Conservation (phyloP, 306 rosid genomes). For the Leucaena leucocephala region DNA sequence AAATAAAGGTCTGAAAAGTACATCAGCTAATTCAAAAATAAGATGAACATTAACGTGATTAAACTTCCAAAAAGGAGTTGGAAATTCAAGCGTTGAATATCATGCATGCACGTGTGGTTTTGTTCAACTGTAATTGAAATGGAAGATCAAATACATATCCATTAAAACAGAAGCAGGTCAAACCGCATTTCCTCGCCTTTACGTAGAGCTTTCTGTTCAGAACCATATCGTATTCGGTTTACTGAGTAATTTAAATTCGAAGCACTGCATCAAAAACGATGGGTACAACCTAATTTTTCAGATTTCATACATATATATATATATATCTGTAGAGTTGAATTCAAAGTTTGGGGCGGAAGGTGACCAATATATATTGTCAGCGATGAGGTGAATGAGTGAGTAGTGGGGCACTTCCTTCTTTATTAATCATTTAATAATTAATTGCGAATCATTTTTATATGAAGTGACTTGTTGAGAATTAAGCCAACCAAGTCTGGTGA, state of each 20-base stretch:
- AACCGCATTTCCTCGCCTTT: neutral
- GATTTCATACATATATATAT: neutral
- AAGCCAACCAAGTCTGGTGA: neutral
- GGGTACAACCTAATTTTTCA: neutral
- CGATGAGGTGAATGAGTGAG: neutral
- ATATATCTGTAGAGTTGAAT: neutral
- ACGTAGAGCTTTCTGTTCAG: too few relatives aligned
- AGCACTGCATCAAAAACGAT: neutral
- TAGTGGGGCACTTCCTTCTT: neutral
- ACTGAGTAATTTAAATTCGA: neutral
- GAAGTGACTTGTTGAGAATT: neutral
- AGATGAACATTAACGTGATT: too few relatives aligned
- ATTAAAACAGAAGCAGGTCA: neutral
- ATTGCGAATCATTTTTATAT: neutral
- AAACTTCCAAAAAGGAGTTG: neutral
- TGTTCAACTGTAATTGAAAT: neutral
- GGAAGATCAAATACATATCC: neutral
- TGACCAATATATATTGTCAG: neutral
- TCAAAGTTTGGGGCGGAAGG: neutral
- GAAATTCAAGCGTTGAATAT: too few relatives aligned
- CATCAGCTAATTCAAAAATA: neutral
- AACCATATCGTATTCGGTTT: too few relatives aligned
- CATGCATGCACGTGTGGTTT: neutral
- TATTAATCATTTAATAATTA: neutral
- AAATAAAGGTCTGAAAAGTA: neutral